Base-by-base conservation (phyloP, 2,329 filamentous ascomycete species). In the Trichoderma semiorbis region DNA sequence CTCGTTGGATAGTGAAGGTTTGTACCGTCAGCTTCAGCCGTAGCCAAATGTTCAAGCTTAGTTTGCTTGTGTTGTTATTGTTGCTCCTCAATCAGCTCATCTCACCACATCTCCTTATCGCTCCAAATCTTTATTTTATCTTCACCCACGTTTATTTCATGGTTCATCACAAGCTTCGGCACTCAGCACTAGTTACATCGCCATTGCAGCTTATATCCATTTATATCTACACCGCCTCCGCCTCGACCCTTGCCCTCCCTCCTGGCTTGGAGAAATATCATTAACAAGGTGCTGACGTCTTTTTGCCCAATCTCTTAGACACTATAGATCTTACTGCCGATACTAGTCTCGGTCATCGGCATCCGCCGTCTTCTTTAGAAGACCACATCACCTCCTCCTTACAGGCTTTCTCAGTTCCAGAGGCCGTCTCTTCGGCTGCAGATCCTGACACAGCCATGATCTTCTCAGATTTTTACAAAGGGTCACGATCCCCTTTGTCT, bases 401-500 rank as follows among this genome's bases (percentile, higher is more conserved):
- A 36, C 67, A 58, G 24, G 55, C 39, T n/a, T 62, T 62, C 18
- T 36, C 67, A 39, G 55, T 58, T 24, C 55, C 55, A 53, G 67
- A 69, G 43, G 67, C 67, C 3, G 24, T 69, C 39, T 69, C 67
- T 18, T 69, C 39, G 14, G 14, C 67, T 53, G 67, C 67, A 24
- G 57, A 61, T 36, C 67, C 57, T 28, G 67, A 69, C 57, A 36
- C 55, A 12, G 70, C 72, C 74, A 89, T 89, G 87, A 84, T 88
- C 74, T 89, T 89, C 79, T 87, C 87, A 72, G 87, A 88, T 76
- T 82, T 89, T 65, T 89, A 89, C 79, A 89, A 85, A 79, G 85
- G 84, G 65, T 85, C 86, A 53, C 86, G 84, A 76, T 85, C 85
- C 53, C 85, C 87, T 11, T 80, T 89, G 69, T 82, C 84, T 72